Evolutionary conservation across 208 protist genomes (phyloP), one percentile per base, ranked within the genome.

Genomic region (Acanthamoeba triangularis): DNA sequence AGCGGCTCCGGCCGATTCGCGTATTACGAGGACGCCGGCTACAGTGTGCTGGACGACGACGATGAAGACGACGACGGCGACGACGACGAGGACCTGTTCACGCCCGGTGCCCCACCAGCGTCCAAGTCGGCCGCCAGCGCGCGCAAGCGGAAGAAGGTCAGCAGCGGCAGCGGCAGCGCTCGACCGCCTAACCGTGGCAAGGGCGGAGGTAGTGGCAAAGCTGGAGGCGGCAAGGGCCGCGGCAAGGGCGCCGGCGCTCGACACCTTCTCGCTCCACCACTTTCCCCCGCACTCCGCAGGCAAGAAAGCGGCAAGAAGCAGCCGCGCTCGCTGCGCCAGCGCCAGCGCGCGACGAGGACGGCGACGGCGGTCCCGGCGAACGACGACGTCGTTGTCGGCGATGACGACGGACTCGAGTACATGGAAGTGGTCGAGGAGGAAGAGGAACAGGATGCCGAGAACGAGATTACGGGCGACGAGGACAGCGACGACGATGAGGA

Each of bases 11-110:
- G 61, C 23, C 18, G 61, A 10, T 67, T 80, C 33, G 28, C n/a
- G 18, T 80, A 80, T 20, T 80, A 80, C 72, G 72, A 80, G 7
- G 72, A 80, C 37, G 72, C 33, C 8, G 61, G 61, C 72, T 49
- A 37, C 30, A 80, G 5, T 30, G 14, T 80, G 7, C 72, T 80
- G 14, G 35, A 49, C 23, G 72, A 80, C 30, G 72, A 80, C 72
- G 72, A 80, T 11, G 72, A 80, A 28, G 72, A 80, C 72, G 37
- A 30, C 72, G 72, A 20, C 18, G 72, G 25, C 61, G 61, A 67
- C 25, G 61, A 67, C 61, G 61, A 67, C 61, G 61, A 35, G 30
- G 72, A 80, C 37, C 72, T 80, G n/a, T 80, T 80, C 72, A 80
- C 37, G 72, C 72, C 72, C 37, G 72, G 72, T 25, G 72, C 16